Evolutionary conservation across 176 grass and related monocot species (phyloP), one percentile per base, ranked within the genome.

Genomic region (Chrysopogon serrulatus): DNA sequence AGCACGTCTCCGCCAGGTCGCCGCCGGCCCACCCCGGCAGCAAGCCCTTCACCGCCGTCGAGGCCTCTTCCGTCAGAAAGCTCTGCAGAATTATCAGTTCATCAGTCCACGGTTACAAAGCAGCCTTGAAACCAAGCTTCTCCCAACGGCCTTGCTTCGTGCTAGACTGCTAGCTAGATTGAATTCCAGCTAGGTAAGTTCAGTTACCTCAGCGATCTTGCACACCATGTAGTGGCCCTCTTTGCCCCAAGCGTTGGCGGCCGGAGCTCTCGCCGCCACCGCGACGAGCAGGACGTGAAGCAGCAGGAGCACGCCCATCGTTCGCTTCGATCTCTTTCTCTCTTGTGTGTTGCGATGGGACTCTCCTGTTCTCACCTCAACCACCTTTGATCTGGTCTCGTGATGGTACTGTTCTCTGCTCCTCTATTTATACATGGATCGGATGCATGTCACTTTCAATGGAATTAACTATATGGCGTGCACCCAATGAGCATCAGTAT

Each of bases 211-310:
- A 35, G 93, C 90, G 74, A 95, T 86, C 79, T 92, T 95, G 85
- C 93, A 95, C 27, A 83, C 57, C 90, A 95, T 95, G 87, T 90
- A 92, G 80, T 95, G 93, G 0, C 90, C 93, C 37, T 88, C 78
- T 81, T 87, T 91, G 74, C 93, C 93, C 93, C 93, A 95, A 6
- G 85, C 90, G 3, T 83, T 45, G 1, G 85, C 57, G 0, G 41
- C 43, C 5, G 87, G 93, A 39, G 90, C 84, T 1, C 33, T 40
- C 68, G 82, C 71, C 40, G 45, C 71, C 12, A 24, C 41, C 30
- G 39, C 18, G 49, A 82, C 59, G 28, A 94, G 27, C 5, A 90
- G 7, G 31, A 83, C n/a, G 0, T 37, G 67, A 4, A 91, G 26
- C 1, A 91, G 15, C 18, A 89, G 14, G 6, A 80, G 47, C 35